Base-by-base conservation (phyloP, 2,329 filamentous ascomycete genomes). In the Keithomyces neogunnii region DNA sequence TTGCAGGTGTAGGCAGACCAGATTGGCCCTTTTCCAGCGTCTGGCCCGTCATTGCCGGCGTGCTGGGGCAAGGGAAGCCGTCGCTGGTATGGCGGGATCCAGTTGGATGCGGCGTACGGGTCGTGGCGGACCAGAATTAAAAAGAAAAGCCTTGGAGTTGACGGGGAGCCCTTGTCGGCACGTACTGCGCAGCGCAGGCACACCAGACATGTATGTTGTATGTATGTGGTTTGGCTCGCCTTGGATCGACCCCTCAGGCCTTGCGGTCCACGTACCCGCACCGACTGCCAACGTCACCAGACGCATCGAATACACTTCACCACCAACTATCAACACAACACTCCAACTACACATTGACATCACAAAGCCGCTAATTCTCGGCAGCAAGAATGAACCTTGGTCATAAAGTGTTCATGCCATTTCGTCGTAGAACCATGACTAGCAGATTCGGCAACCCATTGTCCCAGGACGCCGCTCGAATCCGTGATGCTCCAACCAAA, bases 1-100 rank as follows among this genome's bases (percentile, higher is more conserved):
- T 80, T 39, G 78, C 72, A 3, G 73, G 67, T 3, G 78, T 80
- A 3, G 86, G 86, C 26, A 89, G 73, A 47, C 73, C 77, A 1
- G 78, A 68, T 57, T 76, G 73, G 48, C 64, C 64, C 11, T 66
- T 58, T 31, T 57, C 59, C 5, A 66, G 53, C 19, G 56, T 60
- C 3, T 56, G 53, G 50, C 58, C 59, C 3, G 68, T 63, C 69
- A 72, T 72, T 32, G 26, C 9, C 29, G 42, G 19, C 8, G 29
- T 29, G 49, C 19, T 10, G 5, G 10, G 8, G 19, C 19, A 31
- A 5, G 31, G 11, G 8, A 42, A 35, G 9, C 46, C 4, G 26
- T 7, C 5, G 36, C 6, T 35, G 6, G 33, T 6, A 19, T 19
- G 19, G 19, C 19, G 19, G 19, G 19, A 19, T 19, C 19, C 19